Conservation (phyloP, 441 rosid genomes). For the Arabidopsis lyrata region DNA sequence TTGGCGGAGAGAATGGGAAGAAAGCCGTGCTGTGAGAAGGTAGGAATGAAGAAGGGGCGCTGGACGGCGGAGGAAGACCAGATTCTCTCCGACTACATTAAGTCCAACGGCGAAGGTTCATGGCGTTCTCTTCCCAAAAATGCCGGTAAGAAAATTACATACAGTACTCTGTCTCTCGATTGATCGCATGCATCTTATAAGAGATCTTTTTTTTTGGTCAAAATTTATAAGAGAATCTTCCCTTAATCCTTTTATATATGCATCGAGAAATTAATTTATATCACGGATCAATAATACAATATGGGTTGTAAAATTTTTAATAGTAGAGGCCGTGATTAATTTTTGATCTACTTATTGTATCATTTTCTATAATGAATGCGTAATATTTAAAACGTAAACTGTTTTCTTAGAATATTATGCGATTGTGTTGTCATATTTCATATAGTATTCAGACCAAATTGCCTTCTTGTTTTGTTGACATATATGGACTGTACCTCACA, state of each 20-base stretch:
- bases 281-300: neutral
- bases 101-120: conserved; percentile 70
- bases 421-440: neutral
- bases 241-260: neutral
- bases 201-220: neutral
- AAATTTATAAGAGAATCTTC: neutral
- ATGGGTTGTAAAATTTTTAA: neutral
- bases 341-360: no score
- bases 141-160: conserved; percentile 54
- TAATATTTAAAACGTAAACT: neutral
- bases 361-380: neutral
- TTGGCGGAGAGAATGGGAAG: conserved; percentile 65
- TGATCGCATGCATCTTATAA: conserved; percentile 3
- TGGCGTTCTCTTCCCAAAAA: conserved; percentile 92
- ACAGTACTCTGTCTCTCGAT: neutral
- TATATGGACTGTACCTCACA: neutral
- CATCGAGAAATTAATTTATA: neutral
- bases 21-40: conserved; percentile 94
- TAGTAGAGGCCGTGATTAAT: neutral
- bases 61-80: conserved; percentile 96
- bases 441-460: neutral
- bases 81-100: conserved; percentile 68
- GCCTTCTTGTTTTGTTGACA: neutral
- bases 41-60: conserved; percentile 83
- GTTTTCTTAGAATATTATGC: neutral